Conservation (phyloP, 306 rosid genomes). For the Cotoneaster glaucophyllus region DNA sequence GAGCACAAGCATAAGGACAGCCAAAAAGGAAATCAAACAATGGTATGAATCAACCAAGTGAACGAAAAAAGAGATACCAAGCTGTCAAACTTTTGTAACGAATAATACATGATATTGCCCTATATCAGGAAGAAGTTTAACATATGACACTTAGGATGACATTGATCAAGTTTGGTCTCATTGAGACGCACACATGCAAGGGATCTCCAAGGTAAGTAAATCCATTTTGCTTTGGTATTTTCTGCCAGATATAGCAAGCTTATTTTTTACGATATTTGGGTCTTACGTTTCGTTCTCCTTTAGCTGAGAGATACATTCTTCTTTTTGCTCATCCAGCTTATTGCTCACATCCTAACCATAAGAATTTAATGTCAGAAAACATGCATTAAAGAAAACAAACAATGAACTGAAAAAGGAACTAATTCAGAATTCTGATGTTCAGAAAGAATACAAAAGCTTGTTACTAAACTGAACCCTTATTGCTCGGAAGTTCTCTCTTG, state of each 20-base stretch:
- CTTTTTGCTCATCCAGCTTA: constrained; percentile 94
- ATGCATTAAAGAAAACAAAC: background rate
- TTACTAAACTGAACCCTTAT: background rate
- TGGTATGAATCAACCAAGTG: background rate
- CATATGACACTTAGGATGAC: background rate
- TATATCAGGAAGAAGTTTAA: background rate
- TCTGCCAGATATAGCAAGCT: background rate
- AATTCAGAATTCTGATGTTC: background rate
- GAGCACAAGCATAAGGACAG: background rate
- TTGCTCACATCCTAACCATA: constrained; percentile 70
- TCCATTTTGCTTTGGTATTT: background rate
- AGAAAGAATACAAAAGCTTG: background rate
- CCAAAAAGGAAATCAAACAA: background rate
- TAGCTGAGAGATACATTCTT: constrained; percentile 79
- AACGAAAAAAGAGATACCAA: background rate
- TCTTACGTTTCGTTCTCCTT: constrained; percentile 95
- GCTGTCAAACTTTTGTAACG: background rate
- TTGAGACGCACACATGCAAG: background rate
- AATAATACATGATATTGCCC: background rate
- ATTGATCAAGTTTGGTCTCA: background rate
- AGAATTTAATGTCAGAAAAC: constrained; percentile 11
- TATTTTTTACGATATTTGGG: constrained; percentile 15
- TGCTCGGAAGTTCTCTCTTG: background rate
- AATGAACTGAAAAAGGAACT: background rate
- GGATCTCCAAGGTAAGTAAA: background rate